Conservation (phyloP, 225 moss, liverwort and hornwort species). For the Polytrichum formosum region DNA sequence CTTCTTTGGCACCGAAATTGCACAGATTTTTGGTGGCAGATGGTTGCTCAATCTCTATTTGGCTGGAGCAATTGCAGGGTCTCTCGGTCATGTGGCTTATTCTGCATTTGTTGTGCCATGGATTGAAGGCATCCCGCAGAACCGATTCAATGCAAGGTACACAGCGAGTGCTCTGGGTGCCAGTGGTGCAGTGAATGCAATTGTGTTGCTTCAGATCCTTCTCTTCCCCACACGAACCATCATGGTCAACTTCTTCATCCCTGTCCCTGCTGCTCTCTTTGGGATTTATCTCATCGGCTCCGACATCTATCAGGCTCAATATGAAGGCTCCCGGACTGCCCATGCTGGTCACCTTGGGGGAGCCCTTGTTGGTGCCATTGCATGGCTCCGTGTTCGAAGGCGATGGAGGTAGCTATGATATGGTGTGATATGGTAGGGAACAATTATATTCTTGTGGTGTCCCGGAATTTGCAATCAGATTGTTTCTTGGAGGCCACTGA, state of each 20-base stretch:
- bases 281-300: constrained; percentile 59
- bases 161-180: constrained; percentile 67
- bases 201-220: constrained; percentile 88
- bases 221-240: constrained; percentile 80
- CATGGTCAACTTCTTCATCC: constrained; percentile 86
- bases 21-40: constrained; percentile 74
- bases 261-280: constrained; percentile 88
- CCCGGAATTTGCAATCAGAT: no score
- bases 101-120: constrained; percentile 73
- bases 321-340: constrained; percentile 60
- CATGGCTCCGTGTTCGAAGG: constrained; percentile 54
- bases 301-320: constrained; percentile 51
- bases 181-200: constrained; percentile 94
- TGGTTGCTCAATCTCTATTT: constrained; percentile 79
- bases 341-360: constrained; percentile 91
- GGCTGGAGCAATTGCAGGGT: constrained; percentile 74
- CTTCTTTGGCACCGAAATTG: constrained; percentile 95
- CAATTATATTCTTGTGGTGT: no score
- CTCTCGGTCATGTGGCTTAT: constrained; percentile 71
- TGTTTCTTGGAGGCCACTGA: no score
- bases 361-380: constrained; percentile 64
- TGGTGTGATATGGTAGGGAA: no score
- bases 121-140: constrained; percentile 49
- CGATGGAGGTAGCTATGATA: constrained; percentile 25
- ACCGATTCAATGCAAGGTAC: constrained; percentile 40